Conservation (phyloP, 2,329 filamentous ascomycete genomes). For the Karstenula rhodostoma region DNA sequence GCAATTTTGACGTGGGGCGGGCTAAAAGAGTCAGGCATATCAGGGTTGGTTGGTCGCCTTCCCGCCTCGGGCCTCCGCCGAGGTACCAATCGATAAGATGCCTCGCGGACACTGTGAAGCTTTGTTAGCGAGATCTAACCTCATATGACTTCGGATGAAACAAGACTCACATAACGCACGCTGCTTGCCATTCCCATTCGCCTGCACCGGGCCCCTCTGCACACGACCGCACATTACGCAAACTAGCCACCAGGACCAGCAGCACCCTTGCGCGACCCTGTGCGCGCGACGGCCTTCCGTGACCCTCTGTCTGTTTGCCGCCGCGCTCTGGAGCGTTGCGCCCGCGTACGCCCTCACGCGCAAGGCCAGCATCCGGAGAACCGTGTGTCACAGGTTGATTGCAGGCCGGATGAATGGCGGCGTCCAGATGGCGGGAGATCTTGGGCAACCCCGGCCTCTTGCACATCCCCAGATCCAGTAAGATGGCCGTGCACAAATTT, state of each 20-base stretch:
- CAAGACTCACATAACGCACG: constrained; percentile 1
- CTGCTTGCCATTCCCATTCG: constrained; percentile 7
- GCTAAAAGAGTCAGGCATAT: constrained; percentile 11
- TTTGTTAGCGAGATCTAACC: constrained; percentile 11
- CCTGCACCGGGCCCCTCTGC: constrained; percentile 5
- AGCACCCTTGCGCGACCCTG: constrained; percentile 4
- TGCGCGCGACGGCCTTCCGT: neutral
- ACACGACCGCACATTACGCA: constrained; percentile 2
- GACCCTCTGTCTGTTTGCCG: constrained; percentile 4
- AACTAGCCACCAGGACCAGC: constrained; percentile 3
- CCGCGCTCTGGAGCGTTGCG: neutral
- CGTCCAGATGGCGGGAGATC: constrained; percentile 1
- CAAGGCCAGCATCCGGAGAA: constrained; percentile 3
- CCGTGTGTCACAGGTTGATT: constrained; percentile 6
- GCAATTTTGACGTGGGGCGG: constrained; percentile 13
- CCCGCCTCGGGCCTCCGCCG: constrained; percentile 11
- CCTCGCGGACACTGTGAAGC: constrained; percentile 5
- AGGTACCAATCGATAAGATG: constrained; percentile 18
- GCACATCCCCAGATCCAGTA: constrained; percentile 1
- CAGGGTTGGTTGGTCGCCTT: constrained; percentile 5
- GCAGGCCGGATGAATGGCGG: constrained; percentile 4
- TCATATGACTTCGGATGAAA: constrained; percentile 8
- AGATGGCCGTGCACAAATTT: constrained; percentile 5
- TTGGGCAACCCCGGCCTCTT: neutral
- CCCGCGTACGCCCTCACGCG: neutral